phyloP scores from a whole-genome alignment of 495 filamentous ascomycete species.

The Aspergillus saccharolyticus region DNA sequence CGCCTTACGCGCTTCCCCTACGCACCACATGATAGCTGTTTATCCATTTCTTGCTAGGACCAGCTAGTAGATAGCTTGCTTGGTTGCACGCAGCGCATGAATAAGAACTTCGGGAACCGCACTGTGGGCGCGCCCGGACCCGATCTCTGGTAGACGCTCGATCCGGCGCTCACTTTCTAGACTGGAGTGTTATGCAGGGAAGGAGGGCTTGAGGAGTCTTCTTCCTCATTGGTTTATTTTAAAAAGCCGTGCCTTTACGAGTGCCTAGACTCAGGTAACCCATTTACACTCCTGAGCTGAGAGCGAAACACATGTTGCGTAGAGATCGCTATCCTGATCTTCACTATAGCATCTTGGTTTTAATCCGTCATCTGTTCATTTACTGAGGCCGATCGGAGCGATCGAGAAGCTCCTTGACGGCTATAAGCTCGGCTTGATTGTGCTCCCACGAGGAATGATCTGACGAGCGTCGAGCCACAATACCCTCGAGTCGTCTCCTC shows the following conservation, averaged over 20 bases:
- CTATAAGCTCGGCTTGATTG: slow-evolving; percentile 61
- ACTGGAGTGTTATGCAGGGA: background rate
- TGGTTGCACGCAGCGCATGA: background rate
- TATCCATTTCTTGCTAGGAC: background rate
- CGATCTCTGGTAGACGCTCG: background rate
- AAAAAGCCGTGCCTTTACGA: background rate
- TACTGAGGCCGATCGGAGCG: background rate
- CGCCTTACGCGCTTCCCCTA: background rate
- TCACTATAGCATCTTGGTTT: background rate
- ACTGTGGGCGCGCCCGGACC: background rate
- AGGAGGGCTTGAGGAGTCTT: background rate
- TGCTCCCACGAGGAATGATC: slow-evolving; percentile 54
- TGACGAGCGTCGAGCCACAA: slow-evolving; percentile 43
- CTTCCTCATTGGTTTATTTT: background rate
- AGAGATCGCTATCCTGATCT: background rate
- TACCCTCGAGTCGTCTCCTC: slow-evolving; percentile 67
- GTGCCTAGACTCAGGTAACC: background rate
- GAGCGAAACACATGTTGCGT: background rate
- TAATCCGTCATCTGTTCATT: background rate
- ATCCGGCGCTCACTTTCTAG: too few species aligned
- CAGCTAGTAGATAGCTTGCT: background rate
- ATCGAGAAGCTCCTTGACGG: slow-evolving; percentile 62
- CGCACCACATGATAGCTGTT: background rate
- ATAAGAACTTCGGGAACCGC: background rate
- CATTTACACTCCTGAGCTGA: background rate